Evolutionary conservation across 495 filamentous ascomycete genomes (phyloP).

Genomic region (Articulospora tetracladia): DNA sequence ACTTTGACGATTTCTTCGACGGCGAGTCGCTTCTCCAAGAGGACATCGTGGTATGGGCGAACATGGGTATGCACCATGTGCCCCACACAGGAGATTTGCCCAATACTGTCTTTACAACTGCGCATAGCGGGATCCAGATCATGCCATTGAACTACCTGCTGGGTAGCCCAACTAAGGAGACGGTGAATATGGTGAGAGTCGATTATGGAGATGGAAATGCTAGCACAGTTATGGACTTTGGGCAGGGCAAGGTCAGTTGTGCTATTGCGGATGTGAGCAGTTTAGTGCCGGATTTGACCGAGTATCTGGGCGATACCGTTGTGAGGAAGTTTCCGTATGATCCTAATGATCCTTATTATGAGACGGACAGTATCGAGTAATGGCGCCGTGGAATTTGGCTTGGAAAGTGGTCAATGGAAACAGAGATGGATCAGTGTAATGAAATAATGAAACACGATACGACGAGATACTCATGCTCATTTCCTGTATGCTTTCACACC

Average conservation of each 20-base stretch:
- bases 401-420: not conserved
- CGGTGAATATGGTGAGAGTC: conserved; percentile 37
- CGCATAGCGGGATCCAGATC: conserved; percentile 40
- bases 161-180: conserved; percentile 19
- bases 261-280: conserved; percentile 20
- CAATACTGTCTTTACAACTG: conserved; percentile 45
- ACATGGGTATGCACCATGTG: conserved; percentile 57
- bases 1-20: conserved; percentile 52
- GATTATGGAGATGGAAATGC: conserved; percentile 34
- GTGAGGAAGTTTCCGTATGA: conserved; percentile 44
- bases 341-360: conserved; percentile 32
- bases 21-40: conserved; percentile 46
- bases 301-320: conserved; percentile 40
- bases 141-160: conserved; percentile 44
- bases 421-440: no score
- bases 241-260: conserved; percentile 28
- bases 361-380: conserved; percentile 25
- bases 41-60: conserved; percentile 46
- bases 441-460: no score
- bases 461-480: no score
- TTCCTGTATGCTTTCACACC: no score
- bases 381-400: not conserved
- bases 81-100: conserved; percentile 52
- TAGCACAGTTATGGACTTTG: conserved; percentile 34
- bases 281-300: conserved; percentile 27